Conservation (phyloP, 768 basidiomycete genomes). For the Macrolepiota fuliginosa region DNA sequence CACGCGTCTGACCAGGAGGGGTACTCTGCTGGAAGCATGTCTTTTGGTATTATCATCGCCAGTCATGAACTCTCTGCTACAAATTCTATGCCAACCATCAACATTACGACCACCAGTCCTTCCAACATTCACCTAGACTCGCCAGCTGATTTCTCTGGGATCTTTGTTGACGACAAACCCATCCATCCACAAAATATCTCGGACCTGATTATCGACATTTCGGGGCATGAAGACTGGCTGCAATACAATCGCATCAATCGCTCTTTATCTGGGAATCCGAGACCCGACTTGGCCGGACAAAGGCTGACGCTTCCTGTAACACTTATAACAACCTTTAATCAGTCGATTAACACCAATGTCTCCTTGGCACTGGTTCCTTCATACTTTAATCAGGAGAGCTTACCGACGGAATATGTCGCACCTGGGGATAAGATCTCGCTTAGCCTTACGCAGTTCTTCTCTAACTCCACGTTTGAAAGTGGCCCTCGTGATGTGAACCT, state of each 20-base stretch:
- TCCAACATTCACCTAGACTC: constrained; percentile 54
- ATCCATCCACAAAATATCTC: constrained; percentile 61
- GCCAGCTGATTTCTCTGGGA: constrained; percentile 56
- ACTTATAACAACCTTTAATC: constrained; percentile 63
- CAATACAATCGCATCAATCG: constrained; percentile 53
- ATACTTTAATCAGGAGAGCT: constrained; percentile 58
- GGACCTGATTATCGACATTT: constrained; percentile 55
- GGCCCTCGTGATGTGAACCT: constrained; percentile 42
- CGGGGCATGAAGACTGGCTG: constrained; percentile 54
- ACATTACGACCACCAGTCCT: constrained; percentile 57
- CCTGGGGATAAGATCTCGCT: constrained; percentile 53
- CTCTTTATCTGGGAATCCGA: constrained; percentile 67
- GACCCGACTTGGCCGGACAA: constrained; percentile 34
- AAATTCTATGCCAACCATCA: constrained; percentile 58
- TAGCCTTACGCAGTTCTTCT: constrained; percentile 53
- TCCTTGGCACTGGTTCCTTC: constrained; percentile 67
- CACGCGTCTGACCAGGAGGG: constrained; percentile 73
- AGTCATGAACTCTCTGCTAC: constrained; percentile 61
- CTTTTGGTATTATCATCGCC: constrained; percentile 68
- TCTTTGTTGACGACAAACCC: constrained; percentile 59
- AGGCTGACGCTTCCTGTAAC: constrained; percentile 51
- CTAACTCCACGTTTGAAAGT: constrained; percentile 37
- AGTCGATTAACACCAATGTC: constrained; percentile 62
- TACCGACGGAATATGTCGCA: constrained; percentile 55
- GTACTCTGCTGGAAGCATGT: constrained; percentile 55